A percentile compares a stretch with the other conserved stretches of the same genome.
Evolutionary conservation across 768 basidiomycete genomes (phyloP).

Genomic region (Suillus luteus): DNA sequence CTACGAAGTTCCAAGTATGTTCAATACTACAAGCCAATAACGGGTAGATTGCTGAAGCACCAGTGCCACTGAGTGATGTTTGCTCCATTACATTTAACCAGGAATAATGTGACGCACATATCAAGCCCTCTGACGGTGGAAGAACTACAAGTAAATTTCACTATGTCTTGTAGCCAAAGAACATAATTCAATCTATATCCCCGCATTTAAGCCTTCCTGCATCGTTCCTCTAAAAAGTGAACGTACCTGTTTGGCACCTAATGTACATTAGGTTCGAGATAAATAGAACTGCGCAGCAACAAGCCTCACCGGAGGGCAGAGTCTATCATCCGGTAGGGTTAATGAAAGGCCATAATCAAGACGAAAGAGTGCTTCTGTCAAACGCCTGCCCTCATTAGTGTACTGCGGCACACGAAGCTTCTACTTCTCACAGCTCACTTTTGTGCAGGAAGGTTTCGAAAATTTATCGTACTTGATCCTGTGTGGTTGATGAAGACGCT

Average conservation of each 20-base stretch:
- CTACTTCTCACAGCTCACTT: conserved; percentile 43
- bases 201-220: background rate
- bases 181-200: conserved; percentile 77
- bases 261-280: background rate
- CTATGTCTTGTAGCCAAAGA: conserved; percentile 78
- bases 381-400: conserved; percentile 47
- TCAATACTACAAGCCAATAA: conserved; percentile 64
- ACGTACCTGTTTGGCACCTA: conserved; percentile 76
- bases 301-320: conserved; percentile 82
- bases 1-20: conserved; percentile 59
- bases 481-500: conserved; percentile 30
- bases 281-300: background rate
- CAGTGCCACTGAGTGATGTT: conserved; percentile 70
- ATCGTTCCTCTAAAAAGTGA: background rate
- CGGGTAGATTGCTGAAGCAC: conserved; percentile 88
- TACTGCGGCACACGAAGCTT: conserved; percentile 10
- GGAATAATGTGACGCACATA: conserved; percentile 51
- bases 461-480: conserved; percentile 61
- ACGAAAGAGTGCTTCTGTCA: conserved; percentile 78
- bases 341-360: conserved; percentile 72
- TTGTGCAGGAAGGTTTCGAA: conserved; percentile 69
- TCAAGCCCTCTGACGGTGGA: conserved; percentile 58
- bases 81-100: background rate
- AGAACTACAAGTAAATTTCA: conserved; percentile 33
- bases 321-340: conserved; percentile 62